These are phyloP conservation scores for Cladorrhinum samala DNA, from an alignment of 495 filamentous ascomycete species.

Conservation along the genomic window DNA sequence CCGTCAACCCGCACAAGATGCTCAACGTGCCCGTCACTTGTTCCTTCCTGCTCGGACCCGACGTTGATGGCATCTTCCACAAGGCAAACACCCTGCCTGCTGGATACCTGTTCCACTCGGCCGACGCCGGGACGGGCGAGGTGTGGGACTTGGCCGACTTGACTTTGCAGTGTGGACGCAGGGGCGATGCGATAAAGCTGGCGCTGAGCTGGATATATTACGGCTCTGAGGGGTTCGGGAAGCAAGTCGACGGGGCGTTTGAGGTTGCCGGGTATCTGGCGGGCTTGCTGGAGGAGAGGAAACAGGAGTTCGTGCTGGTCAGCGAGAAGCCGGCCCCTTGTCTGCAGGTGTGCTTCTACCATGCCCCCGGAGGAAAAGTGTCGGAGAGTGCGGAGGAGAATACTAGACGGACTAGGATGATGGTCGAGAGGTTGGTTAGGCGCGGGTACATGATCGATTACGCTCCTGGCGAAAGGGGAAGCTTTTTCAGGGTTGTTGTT, in stretches of 20 bases:
- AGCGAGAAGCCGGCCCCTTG: constrained; percentile 76
- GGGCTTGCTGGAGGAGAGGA: constrained; percentile 42
- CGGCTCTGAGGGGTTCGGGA: constrained; percentile 52
- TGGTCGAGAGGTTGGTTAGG: constrained; percentile 57
- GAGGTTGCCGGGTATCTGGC: constrained; percentile 60
- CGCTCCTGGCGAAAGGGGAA: constrained; percentile 70
- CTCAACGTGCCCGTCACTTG: constrained; percentile 85
- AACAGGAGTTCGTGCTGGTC: constrained; percentile 59
- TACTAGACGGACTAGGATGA: constrained; percentile 59
- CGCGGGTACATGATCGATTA: constrained; percentile 94
- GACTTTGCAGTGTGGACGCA: constrained; percentile 85
- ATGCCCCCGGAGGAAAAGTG: constrained; percentile 53
- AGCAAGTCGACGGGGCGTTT: constrained; percentile 64
- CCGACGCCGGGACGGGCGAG: constrained; percentile 24
- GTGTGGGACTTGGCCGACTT: constrained; percentile 90
- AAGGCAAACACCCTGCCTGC: constrained; percentile 79
- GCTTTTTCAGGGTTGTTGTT: constrained; percentile 85
- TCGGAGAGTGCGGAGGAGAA: constrained; percentile 52
- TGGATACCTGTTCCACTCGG: constrained; percentile 76
- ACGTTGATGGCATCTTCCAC: constrained; percentile 64
- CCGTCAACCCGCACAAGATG: constrained; percentile 96
- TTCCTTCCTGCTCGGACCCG: constrained; percentile 75
- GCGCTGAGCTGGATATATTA: constrained; percentile 86
- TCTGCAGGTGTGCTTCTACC: constrained; percentile 94
- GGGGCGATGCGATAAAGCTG: constrained; percentile 80